Base-by-base conservation (phyloP, 306 rosid genomes). In the Malus fusca region DNA sequence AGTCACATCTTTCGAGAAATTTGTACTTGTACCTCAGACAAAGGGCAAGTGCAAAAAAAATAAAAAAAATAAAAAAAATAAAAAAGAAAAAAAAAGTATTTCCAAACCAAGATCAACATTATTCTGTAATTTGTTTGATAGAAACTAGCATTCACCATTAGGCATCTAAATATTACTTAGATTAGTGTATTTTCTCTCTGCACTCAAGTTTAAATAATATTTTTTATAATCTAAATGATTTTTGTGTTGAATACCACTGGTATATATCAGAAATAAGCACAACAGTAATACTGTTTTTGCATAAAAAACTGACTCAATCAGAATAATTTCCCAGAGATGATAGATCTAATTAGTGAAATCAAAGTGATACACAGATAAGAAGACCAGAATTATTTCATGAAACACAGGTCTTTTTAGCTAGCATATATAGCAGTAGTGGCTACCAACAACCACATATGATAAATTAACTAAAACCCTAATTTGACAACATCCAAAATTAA, bases 391-490 rank as follows among this genome's bases (percentile, higher is more conserved):
- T 33, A 73, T 31, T 26, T 64, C 10, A 61, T 61, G 21, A 61
- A 60, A 61, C 77, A 62, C 56, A 40, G 51, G 67, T 40, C 55
- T 22, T 33, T 72, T 28, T 22, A 56, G 52, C 52, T 25, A 61
- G 62, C 62, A 61, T 26, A 26, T 26, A 26, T 23, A 26, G 18
- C 30, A 61, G 40, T 48, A 71, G 67, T 72, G 76, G 67, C 55
- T 58, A 35, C 67, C 67, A 40, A 72, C 76, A 73, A 23, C 76
- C 67, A 8, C 56, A 35, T 35, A 35, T 37, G 43, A 60, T 58
- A 59, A 30, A 64, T 37, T 73, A 59, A 59, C 68, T 53, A 30
- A 59, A 73, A 73, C 78, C 78, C 78, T 62, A 75, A 66, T 15
- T 17, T 64, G 66, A 26, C 66, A 61, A 26, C 48, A 75, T n/a